These are phyloP conservation scores for Hanseniaspora singularis DNA, from an alignment of 805 yeast genomes.

Conservation along the genomic window DNA sequence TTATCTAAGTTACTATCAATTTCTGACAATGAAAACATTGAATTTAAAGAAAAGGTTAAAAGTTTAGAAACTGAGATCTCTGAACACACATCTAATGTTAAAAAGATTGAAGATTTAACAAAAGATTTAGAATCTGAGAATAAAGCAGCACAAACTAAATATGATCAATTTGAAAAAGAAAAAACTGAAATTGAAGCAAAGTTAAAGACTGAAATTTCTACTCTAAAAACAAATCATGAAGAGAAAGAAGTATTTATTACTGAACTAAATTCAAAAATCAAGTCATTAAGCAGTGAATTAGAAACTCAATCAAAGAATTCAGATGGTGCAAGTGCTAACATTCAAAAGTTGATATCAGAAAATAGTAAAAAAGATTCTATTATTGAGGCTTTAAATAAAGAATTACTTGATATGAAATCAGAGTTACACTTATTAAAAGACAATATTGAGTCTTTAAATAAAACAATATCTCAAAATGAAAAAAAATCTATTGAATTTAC, in stretches of 20 bases:
- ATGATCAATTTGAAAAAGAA: not conserved
- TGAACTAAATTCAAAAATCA: not conserved
- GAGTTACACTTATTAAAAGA: no score
- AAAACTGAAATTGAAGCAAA: not conserved
- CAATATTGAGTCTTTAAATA: conserved; percentile 12
- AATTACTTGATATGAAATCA: conserved; percentile 11
- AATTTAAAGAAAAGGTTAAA: no score
- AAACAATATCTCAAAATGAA: not conserved
- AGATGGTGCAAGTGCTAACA: no score
- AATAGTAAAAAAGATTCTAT: not conserved
- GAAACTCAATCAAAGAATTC: no score
- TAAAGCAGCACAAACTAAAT: no score
- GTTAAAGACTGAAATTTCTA: conserved; percentile 3
- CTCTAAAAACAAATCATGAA: not conserved
- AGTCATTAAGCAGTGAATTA: no score
- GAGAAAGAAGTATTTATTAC: not conserved
- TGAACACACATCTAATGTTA: no score
- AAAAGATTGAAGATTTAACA: not conserved
- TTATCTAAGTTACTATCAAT: no score
- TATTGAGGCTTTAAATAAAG: conserved; percentile 13
- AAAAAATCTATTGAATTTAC: conserved; percentile 13
- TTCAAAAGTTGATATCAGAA: not conserved
- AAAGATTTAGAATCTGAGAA: not conserved
- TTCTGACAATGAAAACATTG: not conserved
- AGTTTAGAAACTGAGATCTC: no score